Evolutionary conservation across 1,284 basidiomycete species (phyloP), one percentile per base, ranked within the genome.

Genomic region (Macrocystidia cucumis): DNA sequence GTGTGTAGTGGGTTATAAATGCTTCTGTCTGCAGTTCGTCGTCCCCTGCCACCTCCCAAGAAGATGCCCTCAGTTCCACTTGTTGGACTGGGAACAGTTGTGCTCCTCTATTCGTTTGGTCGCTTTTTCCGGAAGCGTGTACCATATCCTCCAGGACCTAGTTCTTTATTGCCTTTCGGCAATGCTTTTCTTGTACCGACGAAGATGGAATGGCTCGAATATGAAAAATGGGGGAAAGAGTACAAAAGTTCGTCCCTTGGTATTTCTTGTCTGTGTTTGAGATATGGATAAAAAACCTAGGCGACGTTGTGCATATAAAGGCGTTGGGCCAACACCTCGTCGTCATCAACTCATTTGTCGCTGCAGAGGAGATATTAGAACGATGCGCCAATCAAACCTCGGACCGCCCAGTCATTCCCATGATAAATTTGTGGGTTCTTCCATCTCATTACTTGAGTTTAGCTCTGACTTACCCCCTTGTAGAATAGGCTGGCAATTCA

Each of bases 291-390:
- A 19, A 16, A 16, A 19, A 12, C 17, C 34, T 61, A 61, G 51
- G 54, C 5, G 62, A 65, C 37, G 59, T 67, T 9, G 44, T 63
- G 5, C 55, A 62, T 38, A 33, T 67, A 14, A 44, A 58, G 20
- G 45, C 57, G 5, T 47, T 54, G 1, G 63, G 63, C 1, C 56
- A 45, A 4, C 52, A 53, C 1, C 48, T 68, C 22, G 40, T 69
- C 29, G 47, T 69, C 5, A 44, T 70, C 13, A 60, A 64, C 35
- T 57, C 62, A 3, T 26, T 46, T 1, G 51, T 61, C 26, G 54
- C 55, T 1, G 56, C 55, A 0, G 46, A 43, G 0, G 67, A 67
- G 11, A 45, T 70, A 7, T 9, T 25, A 25, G 50, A 50, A 21
- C 47, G 46, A 34, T 40, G 41, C 14, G 42, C 46, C 9, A 42